Evolutionary conservation across 2,329 filamentous ascomycete genomes (phyloP).

Genomic region (Fusarium sp.): DNA sequence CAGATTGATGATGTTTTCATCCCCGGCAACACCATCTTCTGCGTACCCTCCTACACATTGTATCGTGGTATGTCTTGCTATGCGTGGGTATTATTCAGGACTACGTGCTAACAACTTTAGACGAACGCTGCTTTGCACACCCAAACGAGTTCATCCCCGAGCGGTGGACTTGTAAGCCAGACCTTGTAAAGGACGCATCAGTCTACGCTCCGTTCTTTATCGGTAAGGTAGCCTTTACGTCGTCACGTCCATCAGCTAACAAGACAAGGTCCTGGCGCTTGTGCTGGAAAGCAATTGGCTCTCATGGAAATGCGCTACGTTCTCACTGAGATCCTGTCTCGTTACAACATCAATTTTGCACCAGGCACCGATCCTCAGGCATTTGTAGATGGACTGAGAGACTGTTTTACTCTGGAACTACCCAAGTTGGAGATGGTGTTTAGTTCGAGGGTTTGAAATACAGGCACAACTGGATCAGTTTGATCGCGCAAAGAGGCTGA

Average conservation of each 20-base stretch:
- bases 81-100: rapidly evolving
- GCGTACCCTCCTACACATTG: constrained; percentile 10
- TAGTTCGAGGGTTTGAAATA: background rate
- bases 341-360: constrained; percentile 16
- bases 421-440: constrained; percentile 9
- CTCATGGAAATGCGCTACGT: constrained; percentile 36
- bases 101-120: background rate
- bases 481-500: too few relatives aligned
- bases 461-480: too few relatives aligned
- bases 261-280: constrained; percentile 18
- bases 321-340: constrained; percentile 13
- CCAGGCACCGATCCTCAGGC: background rate
- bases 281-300: constrained; percentile 35
- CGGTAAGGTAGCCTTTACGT: constrained; percentile 1
- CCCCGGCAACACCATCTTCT: constrained; percentile 8
- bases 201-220: constrained; percentile 25
- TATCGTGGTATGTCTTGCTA: constrained; percentile 14
- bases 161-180: constrained; percentile 26
- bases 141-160: constrained; percentile 33
- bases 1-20: constrained; percentile 11
- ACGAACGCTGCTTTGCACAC: constrained; percentile 20
- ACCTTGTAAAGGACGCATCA: constrained; percentile 14
- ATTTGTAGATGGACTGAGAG: constrained; percentile 15
- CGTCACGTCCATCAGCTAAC: background rate
- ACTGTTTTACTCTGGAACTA: constrained; percentile 27